Base-by-base conservation (phyloP, 2,329 filamentous ascomycete species). In the Xylaria sp. region DNA sequence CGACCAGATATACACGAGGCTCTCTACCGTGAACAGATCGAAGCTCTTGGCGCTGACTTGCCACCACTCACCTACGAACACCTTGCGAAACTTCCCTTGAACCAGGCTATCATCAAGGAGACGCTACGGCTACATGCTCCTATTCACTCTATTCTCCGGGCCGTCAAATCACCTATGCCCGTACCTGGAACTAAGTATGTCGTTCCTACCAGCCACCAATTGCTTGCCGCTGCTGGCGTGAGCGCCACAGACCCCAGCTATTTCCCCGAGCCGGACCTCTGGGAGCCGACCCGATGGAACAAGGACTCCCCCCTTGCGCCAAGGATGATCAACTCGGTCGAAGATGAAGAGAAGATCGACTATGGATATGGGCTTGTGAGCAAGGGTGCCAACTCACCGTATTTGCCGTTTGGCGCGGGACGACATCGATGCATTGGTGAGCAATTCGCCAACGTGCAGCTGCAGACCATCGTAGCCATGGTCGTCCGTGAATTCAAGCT, bases 341-440 rank as follows among this genome's bases (percentile, higher is more conserved):
- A 86, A 46, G 86, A 87, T 75, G 88, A 91, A 77, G 92, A 91
- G 83, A 94, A 93, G 83, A 88, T 95, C 70, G 95, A 98, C 80
- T 98, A 98, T 79, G 95, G 95, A 41, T 98, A 97, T 81, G 95
- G 95, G 70, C 85, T 97, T 60, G 92, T 98, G 74, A 94, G 90
- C 86, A 97, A 98, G 86, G 95, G 95, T 65, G 91, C 93, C 15
- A 89, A 89, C 68, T 97, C 92, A 62, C 94, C 95, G 0, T 98
- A 98, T 80, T 88, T 98, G 57, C 95, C 95, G 1, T 98, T 98
- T 78, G 95, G 95, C 67, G 95, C 94, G 36, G 95, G 95, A 51
- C 87, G 95, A 74, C 95, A 98, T 82, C 88, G 95, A 73, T 98
- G 95, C 82, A 98, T 98, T 78, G 95, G 95, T 73, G 95, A 98